Base-by-base conservation (phyloP, 768 basidiomycete species). In the Mycena amicta region DNA sequence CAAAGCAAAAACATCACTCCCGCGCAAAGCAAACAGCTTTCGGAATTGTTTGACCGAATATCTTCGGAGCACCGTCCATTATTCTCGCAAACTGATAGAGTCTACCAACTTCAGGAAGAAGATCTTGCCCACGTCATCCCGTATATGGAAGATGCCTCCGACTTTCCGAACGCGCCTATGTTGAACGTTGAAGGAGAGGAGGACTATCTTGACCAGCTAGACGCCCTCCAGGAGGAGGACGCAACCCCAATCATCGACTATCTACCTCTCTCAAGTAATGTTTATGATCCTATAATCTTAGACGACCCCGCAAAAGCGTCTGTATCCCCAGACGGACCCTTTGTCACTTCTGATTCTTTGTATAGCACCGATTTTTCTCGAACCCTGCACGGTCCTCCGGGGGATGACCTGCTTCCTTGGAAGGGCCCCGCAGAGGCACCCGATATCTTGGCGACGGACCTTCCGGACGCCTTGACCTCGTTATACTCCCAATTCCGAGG, bases 401-500 rank as follows among this genome's bases (percentile, higher is more conserved):
- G n/a, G n/a, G n/a, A n/a, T n/a, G n/a, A n/a, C n/a, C n/a, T n/a
- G n/a, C n/a, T n/a, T n/a, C n/a, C n/a, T n/a, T n/a, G n/a, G n/a
- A n/a, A n/a, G n/a, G n/a, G n/a, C n/a, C n/a, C n/a, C n/a, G n/a
- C n/a, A n/a, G n/a, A n/a, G n/a, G n/a, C n/a, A n/a, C n/a, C n/a
- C 18, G 52, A 52, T 16, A 46, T 57, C 26, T 57, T 68, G 6
- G 30, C 20, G 55, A 50, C 25, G 15, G 43, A 84, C 8, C 43
- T 23, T 40, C 62, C 72, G 26, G 67, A 62, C 18, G 67, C 75
- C 31, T 62, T 89, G 11, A 72, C 75, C n/a, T 67, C 74, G 18
- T 70, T 86, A 11, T 87, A 83, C 64, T 65, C 74, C 37, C 77
- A 80, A 56, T 87, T 82, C 53, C 77, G 72, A 22, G 74, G 77